Conservation (phyloP, 257 asterid genomes). For the Asclepias syriaca region DNA sequence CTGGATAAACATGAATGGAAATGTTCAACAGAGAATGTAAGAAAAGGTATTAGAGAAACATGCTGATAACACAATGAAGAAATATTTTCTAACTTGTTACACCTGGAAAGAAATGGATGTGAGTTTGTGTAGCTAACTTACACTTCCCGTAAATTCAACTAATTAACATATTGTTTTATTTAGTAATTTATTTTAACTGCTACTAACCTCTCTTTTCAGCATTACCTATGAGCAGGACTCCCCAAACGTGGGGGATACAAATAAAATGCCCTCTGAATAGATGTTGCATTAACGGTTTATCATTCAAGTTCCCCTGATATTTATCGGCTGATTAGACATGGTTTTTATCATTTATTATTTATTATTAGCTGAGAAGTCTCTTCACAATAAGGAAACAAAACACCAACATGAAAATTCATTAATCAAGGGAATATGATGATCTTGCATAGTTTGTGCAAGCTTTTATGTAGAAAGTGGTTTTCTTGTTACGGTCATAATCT, state of each 20-base stretch:
- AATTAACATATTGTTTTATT: not conserved
- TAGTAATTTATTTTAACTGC: not conserved
- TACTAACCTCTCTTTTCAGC: not conserved
- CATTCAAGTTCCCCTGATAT: not conserved
- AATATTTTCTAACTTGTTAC: not conserved
- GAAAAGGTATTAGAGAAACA: not conserved
- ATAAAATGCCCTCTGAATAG: too few relatives aligned
- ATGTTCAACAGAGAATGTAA: not conserved
- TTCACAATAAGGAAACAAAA: not conserved
- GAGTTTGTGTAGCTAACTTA: not conserved
- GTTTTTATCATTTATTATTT: not conserved
- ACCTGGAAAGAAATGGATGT: not conserved
- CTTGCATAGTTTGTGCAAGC: not conserved
- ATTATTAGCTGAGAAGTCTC: not conserved
- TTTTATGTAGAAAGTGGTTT: not conserved
- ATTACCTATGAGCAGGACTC: not conserved
- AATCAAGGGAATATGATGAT: not conserved
- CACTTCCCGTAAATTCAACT: not conserved
- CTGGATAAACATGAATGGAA: not conserved
- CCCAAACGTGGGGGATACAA: not conserved
- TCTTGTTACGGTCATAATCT: too few relatives aligned
- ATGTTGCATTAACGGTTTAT: not conserved
- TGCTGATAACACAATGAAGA: not conserved
- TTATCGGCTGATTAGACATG: not conserved
- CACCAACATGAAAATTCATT: not conserved